Evolutionary conservation across 2,329 filamentous ascomycete genomes (phyloP), one percentile per base, ranked within the genome.

Genomic region (Colletotrichum orchidophilum): DNA sequence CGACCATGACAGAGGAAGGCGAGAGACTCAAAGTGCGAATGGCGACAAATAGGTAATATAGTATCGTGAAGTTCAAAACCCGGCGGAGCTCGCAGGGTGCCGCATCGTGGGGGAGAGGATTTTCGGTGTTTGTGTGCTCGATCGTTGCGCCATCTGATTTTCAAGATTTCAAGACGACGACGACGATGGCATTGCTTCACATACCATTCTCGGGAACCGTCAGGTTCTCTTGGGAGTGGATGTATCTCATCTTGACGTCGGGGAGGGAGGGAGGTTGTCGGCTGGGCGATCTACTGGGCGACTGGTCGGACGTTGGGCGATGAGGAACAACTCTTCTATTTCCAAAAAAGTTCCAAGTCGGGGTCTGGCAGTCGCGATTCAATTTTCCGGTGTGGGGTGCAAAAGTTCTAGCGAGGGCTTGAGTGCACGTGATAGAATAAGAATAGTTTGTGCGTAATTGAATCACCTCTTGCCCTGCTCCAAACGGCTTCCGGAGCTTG

Each of bases 221-320:
- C 88, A 99, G 90, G 87, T 91, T 90, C 92, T 99, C 96, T 89
- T 96, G 90, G 83, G 94, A 97, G 91, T 98, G 95, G 89, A 99
- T 97, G 94, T 98, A 98, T 91, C 94, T 97, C 96, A 98, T 98
- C 88, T 94, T 98, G 93, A 88, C 87, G 86, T 84, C 84, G 80
- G 82, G 83, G 83, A n/a, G 60, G 80, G 82, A 83, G 83, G 49
- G 54, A 82, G 80, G 81, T 63, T 69, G 64, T 71, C 69, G 69
- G 33, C 55, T 69, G 65, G 58, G 50, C 63, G 68, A 63, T 63
- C 31, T 63, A 63, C 59, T 69, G 66, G 69, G 59, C 67, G 69
- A 68, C 64, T 67, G 69, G 69, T 68, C 64, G 62, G 49, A 69
- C 69, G 58, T 63, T 71, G 81, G 80, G 81, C 81, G 83, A 73